Percentiles rank a stretch among this genome's conserved stretches.
phyloP scores from a whole-genome alignment of 2,329 filamentous ascomycete genomes.

The Cladosporium austrohemisphaericum region DNA sequence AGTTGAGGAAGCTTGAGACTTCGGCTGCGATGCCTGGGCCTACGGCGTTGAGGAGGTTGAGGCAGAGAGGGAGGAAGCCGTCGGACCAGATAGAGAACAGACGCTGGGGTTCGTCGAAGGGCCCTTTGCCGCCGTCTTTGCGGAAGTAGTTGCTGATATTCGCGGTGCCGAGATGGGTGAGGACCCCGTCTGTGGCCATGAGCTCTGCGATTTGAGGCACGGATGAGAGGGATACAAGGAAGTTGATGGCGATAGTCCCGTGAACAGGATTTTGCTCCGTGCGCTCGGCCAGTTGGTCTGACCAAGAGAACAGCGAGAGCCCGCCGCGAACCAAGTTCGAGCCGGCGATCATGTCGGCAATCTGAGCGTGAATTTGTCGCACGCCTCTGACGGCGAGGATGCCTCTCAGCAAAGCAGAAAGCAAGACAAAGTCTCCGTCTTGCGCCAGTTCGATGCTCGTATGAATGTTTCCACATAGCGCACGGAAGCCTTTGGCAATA shows the following conservation, averaged over 20 bases:
- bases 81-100: slow-evolving; percentile 88
- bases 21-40: slow-evolving; percentile 79
- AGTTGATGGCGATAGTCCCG: slow-evolving; percentile 84
- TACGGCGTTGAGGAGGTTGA: slow-evolving; percentile 82
- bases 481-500: slow-evolving; percentile 77
- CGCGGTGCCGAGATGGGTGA: slow-evolving; percentile 74
- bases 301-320: slow-evolving; percentile 87
- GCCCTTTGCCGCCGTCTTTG: slow-evolving; percentile 63
- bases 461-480: slow-evolving; percentile 77
- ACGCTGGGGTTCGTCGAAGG: slow-evolving; percentile 71
- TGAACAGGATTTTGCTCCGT: slow-evolving; percentile 78
- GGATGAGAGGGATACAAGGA: slow-evolving; percentile 81
- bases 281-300: slow-evolving; percentile 74
- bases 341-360: slow-evolving; percentile 50
- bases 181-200: slow-evolving; percentile 79
- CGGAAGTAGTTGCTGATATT: slow-evolving; percentile 76
- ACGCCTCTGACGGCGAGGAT: slow-evolving; percentile 72
- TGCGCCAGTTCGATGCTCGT: slow-evolving; percentile 38
- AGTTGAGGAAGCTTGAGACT: slow-evolving; percentile 80
- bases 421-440: slow-evolving; percentile 77
- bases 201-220: slow-evolving; percentile 81
- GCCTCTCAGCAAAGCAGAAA: slow-evolving; percentile 84
- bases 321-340: slow-evolving; percentile 73
- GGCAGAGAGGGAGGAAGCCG: slow-evolving; percentile 78
- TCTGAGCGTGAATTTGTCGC: slow-evolving; percentile 51